These are phyloP conservation scores for Hanseniaspora clermontiae DNA, from an alignment of 805 yeast species.

Conservation along the genomic window DNA sequence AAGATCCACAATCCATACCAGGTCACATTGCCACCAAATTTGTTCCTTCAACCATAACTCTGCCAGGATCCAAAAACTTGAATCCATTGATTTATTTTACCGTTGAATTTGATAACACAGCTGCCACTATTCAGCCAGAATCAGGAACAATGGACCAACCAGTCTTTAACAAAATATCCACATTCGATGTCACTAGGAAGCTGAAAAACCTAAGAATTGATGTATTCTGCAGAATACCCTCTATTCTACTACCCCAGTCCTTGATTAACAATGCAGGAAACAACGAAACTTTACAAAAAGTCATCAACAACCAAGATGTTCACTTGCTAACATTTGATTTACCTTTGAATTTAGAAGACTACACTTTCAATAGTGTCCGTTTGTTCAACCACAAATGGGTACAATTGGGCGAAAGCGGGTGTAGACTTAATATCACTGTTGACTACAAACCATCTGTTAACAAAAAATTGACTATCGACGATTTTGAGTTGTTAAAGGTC, in stretches of 20 bases:
- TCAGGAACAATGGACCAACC: conserved; percentile 70
- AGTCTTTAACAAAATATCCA: conserved; percentile 75
- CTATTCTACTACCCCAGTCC: conserved; percentile 40
- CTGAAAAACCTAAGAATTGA: conserved; percentile 56
- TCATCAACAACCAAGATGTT: conserved; percentile 47
- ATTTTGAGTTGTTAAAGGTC: conserved; percentile 84
- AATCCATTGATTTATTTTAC: conserved; percentile 72
- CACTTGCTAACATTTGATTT: conserved; percentile 61
- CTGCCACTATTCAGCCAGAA: conserved; percentile 74
- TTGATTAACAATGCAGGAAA: conserved; percentile 25
- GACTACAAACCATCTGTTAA: conserved; percentile 57
- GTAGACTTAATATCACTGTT: conserved; percentile 45
- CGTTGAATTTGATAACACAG: conserved; percentile 88
- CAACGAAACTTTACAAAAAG: conserved; percentile 24
- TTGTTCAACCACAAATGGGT: conserved; percentile 56
- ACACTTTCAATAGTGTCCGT: conserved; percentile 40
- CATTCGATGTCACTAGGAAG: conserved; percentile 72
- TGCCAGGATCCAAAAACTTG: conserved; percentile 42
- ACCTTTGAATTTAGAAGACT: conserved; percentile 42
- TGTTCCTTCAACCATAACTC: conserved; percentile 43
- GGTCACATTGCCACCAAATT: conserved; percentile 25
- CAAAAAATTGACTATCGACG: conserved; percentile 70
- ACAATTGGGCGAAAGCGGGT: conserved; percentile 27
- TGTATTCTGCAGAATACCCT: conserved; percentile 67
- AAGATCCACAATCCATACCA: conserved; percentile 17